A percentile compares a stretch with the other conserved stretches of the same genome.
Conservation (phyloP, 495 filamentous ascomycete species). For the Penicillium parvum region DNA sequence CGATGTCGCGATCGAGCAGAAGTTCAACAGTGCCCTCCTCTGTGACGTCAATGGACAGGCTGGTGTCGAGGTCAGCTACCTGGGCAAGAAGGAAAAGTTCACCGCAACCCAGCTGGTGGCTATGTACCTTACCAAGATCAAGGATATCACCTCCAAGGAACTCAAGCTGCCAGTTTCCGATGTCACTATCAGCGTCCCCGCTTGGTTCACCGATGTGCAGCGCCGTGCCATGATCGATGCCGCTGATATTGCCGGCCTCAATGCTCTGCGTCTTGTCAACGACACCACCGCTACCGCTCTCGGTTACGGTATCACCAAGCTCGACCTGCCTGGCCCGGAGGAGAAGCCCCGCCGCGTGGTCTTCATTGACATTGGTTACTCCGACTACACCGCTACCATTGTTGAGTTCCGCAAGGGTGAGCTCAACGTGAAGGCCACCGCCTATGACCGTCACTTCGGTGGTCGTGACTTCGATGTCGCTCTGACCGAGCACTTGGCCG, state of each 20-base stretch:
- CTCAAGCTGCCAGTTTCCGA: constrained; percentile 91
- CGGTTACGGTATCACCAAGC: constrained; percentile 96
- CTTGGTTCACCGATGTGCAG: constrained; percentile 97
- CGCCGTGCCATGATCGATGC: constrained; percentile 86
- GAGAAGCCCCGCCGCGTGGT: constrained; percentile 91
- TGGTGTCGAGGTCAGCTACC: constrained; percentile 89
- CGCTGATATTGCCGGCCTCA: constrained; percentile 89
- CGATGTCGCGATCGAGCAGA: constrained; percentile 85
- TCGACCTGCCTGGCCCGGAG: constrained; percentile 80
- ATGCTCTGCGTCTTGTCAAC: constrained; percentile 91
- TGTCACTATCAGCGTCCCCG: constrained; percentile 87
- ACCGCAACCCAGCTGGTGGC: constrained; percentile 84
- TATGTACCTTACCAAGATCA: constrained; percentile 95
- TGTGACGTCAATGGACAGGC: constrained; percentile 91
- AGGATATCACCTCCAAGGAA: constrained; percentile 79
- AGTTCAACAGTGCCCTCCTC: constrained; percentile 82
- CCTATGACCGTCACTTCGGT: constrained; percentile 94
- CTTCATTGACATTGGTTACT: constrained; percentile 95
- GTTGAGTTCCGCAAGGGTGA: constrained; percentile 98
- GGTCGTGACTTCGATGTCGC: constrained; percentile 96
- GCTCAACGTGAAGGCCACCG: constrained; percentile 86
- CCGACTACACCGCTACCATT: constrained; percentile 89
- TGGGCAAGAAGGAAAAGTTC: constrained; percentile 93
- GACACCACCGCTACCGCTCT: constrained; percentile 96
- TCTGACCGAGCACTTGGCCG: constrained; percentile 87